Conservation (phyloP, 2,329 filamentous ascomycete genomes). For the Erysiphe pulchra region DNA sequence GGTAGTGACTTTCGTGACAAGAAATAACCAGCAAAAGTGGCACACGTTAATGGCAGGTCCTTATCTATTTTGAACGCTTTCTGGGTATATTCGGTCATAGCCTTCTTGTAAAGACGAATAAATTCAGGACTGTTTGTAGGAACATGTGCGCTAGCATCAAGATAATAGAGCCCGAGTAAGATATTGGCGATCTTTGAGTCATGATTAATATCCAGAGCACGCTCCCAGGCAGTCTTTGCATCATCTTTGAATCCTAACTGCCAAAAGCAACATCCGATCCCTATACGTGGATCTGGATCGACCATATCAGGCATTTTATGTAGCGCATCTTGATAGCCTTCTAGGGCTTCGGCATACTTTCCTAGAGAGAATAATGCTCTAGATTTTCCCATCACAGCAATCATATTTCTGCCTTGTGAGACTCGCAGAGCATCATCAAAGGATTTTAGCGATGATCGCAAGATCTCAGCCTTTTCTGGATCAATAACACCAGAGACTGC, state of each 20-base stretch:
- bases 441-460: conserved; percentile 68
- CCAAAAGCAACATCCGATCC: conserved; percentile 94
- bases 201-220: conserved; percentile 54
- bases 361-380: conserved; percentile 67
- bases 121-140: conserved; percentile 70
- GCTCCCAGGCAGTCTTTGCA: conserved; percentile 73
- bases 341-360: conserved; percentile 61
- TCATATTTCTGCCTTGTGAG: conserved; percentile 67
- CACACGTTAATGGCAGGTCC: conserved; percentile 67
- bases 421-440: conserved; percentile 83
- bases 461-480: conserved; percentile 48
- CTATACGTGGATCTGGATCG: conserved; percentile 86
- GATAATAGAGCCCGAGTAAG: conserved; percentile 68
- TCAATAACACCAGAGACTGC: conserved; percentile 36
- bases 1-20: conserved; percentile 54
- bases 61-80: conserved; percentile 87
- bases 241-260: conserved; percentile 85
- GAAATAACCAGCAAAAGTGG: conserved; percentile 78
- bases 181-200: conserved; percentile 79
- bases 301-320: conserved; percentile 64
- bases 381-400: conserved; percentile 76
- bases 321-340: conserved; percentile 68
- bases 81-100: conserved; percentile 84
- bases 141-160: conserved; percentile 64
- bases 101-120: conserved; percentile 62